A percentile compares a stretch with the other conserved stretches of the same genome.
phyloP scores from a whole-genome alignment of 345 rosid species.

The Populus nigra region DNA sequence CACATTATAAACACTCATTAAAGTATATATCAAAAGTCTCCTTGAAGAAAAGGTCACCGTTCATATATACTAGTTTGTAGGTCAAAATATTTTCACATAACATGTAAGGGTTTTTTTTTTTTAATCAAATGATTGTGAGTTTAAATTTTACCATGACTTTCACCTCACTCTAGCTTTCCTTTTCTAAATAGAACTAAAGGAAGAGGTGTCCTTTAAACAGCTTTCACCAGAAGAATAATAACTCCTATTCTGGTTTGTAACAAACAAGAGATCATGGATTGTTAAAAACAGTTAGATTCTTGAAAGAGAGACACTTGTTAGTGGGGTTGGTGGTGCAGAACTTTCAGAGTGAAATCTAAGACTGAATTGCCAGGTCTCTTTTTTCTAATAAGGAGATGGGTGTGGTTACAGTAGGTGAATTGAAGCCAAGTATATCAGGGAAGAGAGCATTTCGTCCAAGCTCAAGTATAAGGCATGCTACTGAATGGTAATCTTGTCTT shows the following conservation, averaged over 20 bases:
- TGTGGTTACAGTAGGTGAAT: constrained; percentile 66
- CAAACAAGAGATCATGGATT: constrained; percentile 9
- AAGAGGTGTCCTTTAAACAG: constrained; percentile 8
- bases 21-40: constrained; percentile 28
- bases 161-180: constrained; percentile 29
- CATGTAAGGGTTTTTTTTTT: background rate
- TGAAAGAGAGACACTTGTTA: constrained; percentile 16
- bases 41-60: background rate
- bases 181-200: constrained; percentile 1
- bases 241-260: background rate
- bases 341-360: constrained; percentile 11
- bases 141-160: constrained; percentile 24
- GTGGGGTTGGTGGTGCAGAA: constrained; percentile 16
- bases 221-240: constrained; percentile 19
- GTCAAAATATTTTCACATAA: too few species aligned
- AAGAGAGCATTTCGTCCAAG: constrained; percentile 85
- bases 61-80: too few species aligned
- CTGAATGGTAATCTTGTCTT: constrained; percentile 72
- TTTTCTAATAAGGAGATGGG: constrained; percentile 50
- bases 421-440: constrained; percentile 81
- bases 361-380: constrained; percentile 6
- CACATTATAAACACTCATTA: constrained; percentile 42
- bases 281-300: constrained; percentile 25
- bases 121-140: background rate
- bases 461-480: constrained; percentile 88